Evolutionary conservation across 1,284 basidiomycete species (phyloP), one percentile per base, ranked within the genome.

Genomic region (Peniophora sp.): DNA sequence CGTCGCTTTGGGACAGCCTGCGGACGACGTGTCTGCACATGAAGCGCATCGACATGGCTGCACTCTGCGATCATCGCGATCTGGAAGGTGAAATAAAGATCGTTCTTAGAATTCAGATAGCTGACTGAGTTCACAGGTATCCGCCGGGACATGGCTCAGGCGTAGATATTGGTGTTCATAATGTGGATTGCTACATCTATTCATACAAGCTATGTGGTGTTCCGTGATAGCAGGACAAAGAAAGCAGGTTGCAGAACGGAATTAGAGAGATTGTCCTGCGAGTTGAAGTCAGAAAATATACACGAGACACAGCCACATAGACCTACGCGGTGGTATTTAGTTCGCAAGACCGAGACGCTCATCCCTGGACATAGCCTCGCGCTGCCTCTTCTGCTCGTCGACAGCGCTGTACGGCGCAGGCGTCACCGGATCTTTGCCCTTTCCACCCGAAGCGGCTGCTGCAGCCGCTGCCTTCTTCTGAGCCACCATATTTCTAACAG

Each of bases 1-100:
- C 73, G 24, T 76, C 86, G 3, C 69, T 97, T 35, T 96, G 93
- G 93, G 88, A 89, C 46, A 89, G 85, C 59, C 67, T 96, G 58
- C 83, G 83, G 66, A 89, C 83, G 48, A 82, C 85, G 47, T 90
- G 87, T 62, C 62, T 91, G 58, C 83, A 92, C 62, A 73, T 92
- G 70, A 80, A 85, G 55, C 71, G 87, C 49, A 65, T 77, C 2
- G 88, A 93, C 63, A 68, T 92, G 44, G 83, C 85, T n/a, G 70
- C 74, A 5, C 66, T 88, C 37, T 91, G 89, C 60, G 85, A 87
- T 55, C 63, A 64, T 37, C 76, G 73, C 54, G 82, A 92, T 64
- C 68, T 92, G n/a, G 80, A 87, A 57, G 81, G 88, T 88, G 27
- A 5, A 32, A 32, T 12, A 6, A 32, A 5, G 27, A 5, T 12